These are phyloP conservation scores for Hysterangium stoloniferum DNA, from an alignment of 768 basidiomycete genomes.

Conservation along the genomic window DNA sequence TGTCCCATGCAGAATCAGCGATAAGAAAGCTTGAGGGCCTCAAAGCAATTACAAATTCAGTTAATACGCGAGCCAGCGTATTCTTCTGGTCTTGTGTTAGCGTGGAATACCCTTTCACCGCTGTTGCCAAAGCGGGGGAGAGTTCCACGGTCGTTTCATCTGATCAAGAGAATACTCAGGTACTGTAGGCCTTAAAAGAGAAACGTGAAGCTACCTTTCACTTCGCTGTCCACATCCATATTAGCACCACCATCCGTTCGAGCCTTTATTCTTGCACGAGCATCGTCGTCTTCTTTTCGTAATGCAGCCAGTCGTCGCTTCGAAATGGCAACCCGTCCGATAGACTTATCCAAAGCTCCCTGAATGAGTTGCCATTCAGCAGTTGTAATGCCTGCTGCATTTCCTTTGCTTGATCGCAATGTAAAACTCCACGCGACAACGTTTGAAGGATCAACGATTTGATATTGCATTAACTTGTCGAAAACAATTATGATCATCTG, in stretches of 20 bases:
- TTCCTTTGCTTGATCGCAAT: conserved; percentile 32
- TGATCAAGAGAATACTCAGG: neutral
- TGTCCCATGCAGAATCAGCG: conserved; percentile 60
- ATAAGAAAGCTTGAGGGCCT: conserved; percentile 51
- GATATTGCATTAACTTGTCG: conserved; percentile 98
- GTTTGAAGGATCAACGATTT: conserved; percentile 90
- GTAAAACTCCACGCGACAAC: conserved; percentile 80
- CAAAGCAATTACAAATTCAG: conserved; percentile 66
- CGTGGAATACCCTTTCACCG: conserved; percentile 67
- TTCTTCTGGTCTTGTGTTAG: conserved; percentile 71
- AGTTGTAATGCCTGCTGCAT: conserved; percentile 23
- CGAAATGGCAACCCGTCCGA: conserved; percentile 77
- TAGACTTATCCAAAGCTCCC: conserved; percentile 82
- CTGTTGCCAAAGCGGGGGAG: conserved; percentile 60
- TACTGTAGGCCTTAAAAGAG: no score
- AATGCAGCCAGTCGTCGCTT: conserved; percentile 64
- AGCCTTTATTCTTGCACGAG: conserved; percentile 66
- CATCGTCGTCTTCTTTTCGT: conserved; percentile 86
- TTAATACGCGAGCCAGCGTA: conserved; percentile 62
- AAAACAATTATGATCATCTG: conserved; percentile 91
- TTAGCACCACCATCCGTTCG: conserved; percentile 37
- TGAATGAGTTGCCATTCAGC: conserved; percentile 84
- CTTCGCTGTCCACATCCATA: conserved; percentile 69
- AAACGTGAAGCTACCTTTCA: conserved; percentile 41
- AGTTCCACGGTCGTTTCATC: conserved; percentile 43